Evolutionary conservation across 768 basidiomycete genomes (phyloP).

Genomic region (Collybia mongolica): DNA sequence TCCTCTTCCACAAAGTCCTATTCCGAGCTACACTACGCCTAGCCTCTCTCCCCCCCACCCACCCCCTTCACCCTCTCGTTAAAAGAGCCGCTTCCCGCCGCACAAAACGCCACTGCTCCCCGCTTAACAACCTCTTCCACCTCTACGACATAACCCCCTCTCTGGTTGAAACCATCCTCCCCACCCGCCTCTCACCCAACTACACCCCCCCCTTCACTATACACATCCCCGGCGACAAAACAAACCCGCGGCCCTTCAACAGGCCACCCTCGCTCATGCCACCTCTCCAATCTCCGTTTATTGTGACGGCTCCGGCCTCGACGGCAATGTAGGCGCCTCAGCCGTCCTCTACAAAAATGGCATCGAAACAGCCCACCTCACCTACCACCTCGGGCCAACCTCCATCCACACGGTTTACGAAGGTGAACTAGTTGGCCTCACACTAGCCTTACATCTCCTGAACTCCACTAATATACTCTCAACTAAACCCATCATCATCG

Average conservation of each 20-base stretch:
- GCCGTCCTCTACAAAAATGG: conserved; percentile 3
- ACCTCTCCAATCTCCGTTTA: conserved; percentile 2
- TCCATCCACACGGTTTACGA: conserved; percentile 4
- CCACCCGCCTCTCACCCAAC: too few species aligned
- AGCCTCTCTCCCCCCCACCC: neutral
- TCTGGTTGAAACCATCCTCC: neutral
- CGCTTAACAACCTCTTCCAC: neutral
- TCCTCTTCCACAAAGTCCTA: neutral
- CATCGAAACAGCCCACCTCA: neutral
- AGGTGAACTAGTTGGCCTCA: too few species aligned
- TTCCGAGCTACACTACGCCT: neutral
- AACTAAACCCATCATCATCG: too few species aligned
- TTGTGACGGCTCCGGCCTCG: conserved; percentile 8
- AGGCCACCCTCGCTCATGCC: neutral
- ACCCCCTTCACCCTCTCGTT: neutral
- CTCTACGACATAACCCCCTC: neutral
- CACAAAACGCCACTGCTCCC: neutral
- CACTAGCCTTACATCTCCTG: too few species aligned
- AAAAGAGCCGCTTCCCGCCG: neutral
- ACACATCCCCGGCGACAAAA: neutral
- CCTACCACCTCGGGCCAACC: conserved; percentile 1
- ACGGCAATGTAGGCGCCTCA: conserved; percentile 6
- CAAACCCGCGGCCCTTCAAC: neutral
- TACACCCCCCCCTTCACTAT: too few species aligned
- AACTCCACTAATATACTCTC: too few species aligned